These are phyloP conservation scores for Picochlorum sp. DNA, from an alignment of 139 green algal species.

Conservation along the genomic window DNA sequence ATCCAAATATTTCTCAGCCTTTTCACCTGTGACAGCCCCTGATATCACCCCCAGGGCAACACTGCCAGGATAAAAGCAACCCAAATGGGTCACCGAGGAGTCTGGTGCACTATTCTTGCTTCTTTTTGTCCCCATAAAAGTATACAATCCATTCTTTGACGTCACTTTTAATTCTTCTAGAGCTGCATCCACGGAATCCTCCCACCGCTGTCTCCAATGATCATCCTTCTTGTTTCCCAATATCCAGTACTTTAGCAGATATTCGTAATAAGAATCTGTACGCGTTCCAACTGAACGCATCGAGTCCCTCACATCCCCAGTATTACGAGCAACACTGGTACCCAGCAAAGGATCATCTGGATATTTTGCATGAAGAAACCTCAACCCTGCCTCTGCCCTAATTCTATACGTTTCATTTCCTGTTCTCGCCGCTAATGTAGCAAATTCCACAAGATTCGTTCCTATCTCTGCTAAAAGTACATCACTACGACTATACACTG, in stretches of 20 bases:
- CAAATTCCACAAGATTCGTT: slow-evolving; percentile 69
- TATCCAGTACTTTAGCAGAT: slow-evolving; percentile 63
- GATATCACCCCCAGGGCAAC: slow-evolving; percentile 60
- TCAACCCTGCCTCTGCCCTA: slow-evolving; percentile 24
- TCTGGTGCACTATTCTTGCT: slow-evolving; percentile 45
- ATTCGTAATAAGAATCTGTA: slow-evolving; percentile 74
- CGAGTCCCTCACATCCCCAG: background rate
- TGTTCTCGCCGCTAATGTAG: slow-evolving; percentile 44
- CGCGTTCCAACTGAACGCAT: slow-evolving; percentile 32
- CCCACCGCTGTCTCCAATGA: slow-evolving; percentile 14
- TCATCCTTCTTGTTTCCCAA: slow-evolving; percentile 9
- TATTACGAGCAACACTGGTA: background rate
- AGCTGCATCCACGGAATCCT: slow-evolving; percentile 6
- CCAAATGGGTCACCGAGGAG: slow-evolving; percentile 67
- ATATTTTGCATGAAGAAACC: slow-evolving; percentile 13
- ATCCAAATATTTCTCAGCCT: slow-evolving; percentile 34
- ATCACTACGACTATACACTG: background rate
- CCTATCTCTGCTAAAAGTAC: slow-evolving; percentile 38
- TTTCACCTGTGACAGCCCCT: slow-evolving; percentile 13
- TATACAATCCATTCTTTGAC: slow-evolving; percentile 1
- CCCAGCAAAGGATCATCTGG: slow-evolving; percentile 2
- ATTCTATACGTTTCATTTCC: slow-evolving; percentile 39
- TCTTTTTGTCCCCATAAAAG: slow-evolving; percentile 32
- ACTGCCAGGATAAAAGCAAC: slow-evolving; percentile 74
- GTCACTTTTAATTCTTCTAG: background rate